Evolutionary conservation across 2,329 filamentous ascomycete genomes (phyloP).

Genomic region (Clarireedia homoeocarpa): DNA sequence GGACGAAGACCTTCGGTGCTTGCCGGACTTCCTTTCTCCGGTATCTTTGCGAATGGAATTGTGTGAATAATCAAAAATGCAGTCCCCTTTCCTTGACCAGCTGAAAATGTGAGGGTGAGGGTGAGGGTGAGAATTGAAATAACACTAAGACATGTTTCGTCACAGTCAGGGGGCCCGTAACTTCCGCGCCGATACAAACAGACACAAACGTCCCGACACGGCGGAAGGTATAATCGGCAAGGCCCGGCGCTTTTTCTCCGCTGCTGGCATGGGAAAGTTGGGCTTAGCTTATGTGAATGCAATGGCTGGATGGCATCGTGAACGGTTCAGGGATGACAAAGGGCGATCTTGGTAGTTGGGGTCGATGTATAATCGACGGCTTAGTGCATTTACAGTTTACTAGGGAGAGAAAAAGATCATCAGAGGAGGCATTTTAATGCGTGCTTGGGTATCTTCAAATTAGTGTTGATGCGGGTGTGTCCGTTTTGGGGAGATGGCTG

Average conservation of each 20-base stretch:
- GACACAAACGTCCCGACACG: neutral
- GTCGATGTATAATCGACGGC: too few relatives aligned
- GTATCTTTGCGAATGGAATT: too few relatives aligned
- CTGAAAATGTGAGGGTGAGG: neutral
- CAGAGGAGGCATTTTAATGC: too few relatives aligned
- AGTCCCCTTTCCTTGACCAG: neutral
- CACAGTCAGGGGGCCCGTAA: neutral
- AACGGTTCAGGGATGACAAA: neutral
- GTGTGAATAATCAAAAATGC: too few relatives aligned
- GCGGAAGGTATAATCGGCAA: neutral
- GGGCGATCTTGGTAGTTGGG: too few relatives aligned
- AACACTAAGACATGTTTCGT: slow-evolving; percentile 1
- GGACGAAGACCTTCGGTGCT: too few relatives aligned
- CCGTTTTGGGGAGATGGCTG: too few relatives aligned
- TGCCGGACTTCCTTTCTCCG: too few relatives aligned
- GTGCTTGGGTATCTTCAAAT: too few relatives aligned
- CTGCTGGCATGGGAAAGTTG: neutral
- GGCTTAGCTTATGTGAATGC: neutral
- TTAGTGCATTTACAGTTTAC: too few relatives aligned
- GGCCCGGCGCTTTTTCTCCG: neutral
- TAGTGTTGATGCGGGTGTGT: too few relatives aligned
- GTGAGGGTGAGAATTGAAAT: neutral
- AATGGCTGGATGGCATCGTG: neutral
- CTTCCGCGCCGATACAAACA: neutral
- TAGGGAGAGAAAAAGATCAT: too few relatives aligned